These are phyloP conservation scores for Exidia glandulosa DNA, from an alignment of 768 basidiomycete species.

Conservation along the genomic window DNA sequence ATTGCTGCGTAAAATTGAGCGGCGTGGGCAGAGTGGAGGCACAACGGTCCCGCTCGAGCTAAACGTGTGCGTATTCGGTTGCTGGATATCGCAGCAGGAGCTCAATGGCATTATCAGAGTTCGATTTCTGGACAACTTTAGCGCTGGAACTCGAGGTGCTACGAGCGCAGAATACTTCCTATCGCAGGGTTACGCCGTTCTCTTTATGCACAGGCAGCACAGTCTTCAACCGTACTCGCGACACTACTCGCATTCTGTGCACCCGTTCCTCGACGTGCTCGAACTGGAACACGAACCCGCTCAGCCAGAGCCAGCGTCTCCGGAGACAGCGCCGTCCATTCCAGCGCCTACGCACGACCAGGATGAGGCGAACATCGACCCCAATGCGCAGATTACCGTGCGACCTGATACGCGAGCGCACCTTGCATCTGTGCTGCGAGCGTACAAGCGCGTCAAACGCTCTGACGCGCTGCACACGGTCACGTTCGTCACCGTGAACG, in stretches of 20 bases:
- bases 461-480: conserved; percentile 71
- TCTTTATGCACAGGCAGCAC: conserved; percentile 97
- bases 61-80: conserved; percentile 76
- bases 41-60: conserved; percentile 97
- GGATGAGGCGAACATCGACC: not conserved
- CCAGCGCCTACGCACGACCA: not conserved
- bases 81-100: not conserved
- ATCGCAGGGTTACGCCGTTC: conserved; percentile 87
- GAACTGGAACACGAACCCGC: conserved; percentile 46
- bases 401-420: conserved; percentile 50
- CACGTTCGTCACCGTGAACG: conserved; percentile 88
- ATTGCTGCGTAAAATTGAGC: not conserved
- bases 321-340: conserved; percentile 2
- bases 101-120: conserved; percentile 48
- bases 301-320: conserved; percentile 23
- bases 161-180: conserved; percentile 98
- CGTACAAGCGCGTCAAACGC: conserved; percentile 71
- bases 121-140: conserved; percentile 97
- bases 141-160: conserved; percentile 93
- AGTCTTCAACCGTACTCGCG: conserved; percentile 95
- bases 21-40: conserved; percentile 72
- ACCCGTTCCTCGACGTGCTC: conserved; percentile 94
- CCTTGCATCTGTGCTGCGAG: conserved; percentile 59
- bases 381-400: conserved; percentile 61
- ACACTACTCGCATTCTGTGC: conserved; percentile 96